Base-by-base conservation (phyloP, 2,329 filamentous ascomycete genomes). In the Claviceps sp. region DNA sequence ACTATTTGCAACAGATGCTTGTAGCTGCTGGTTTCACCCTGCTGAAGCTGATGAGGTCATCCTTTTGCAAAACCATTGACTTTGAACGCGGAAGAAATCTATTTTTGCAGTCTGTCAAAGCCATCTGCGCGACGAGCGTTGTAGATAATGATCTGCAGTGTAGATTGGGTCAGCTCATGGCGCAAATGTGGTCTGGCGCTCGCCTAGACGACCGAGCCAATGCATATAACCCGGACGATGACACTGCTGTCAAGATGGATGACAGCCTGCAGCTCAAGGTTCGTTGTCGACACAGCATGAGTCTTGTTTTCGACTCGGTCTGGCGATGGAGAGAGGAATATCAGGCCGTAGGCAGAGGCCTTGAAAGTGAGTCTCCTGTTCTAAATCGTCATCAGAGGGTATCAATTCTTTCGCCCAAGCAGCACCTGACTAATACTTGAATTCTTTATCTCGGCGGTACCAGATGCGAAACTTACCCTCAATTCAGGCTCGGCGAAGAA, bases 301-400 rank as follows among this genome's bases (percentile, higher is more conserved):
- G 85, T 64, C 76, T 90, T 14, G 82, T 93, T 1, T 91, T 87
- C 61, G 87, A 93, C 67, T 87, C 84, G 13, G 86, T 89, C 49
- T 91, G 87, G 87, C 78, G 87, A 56, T 93, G 87, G 87, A 78
- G 87, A 58, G 84, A 88, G 63, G 85, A 90, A 63, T 89, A 80
- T 60, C 83, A 87, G 65, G 78, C 84, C 48, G 76, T 81, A 64
- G 85, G 82, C 48, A 78, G 83, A 61, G 84, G 74, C 55, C 74
- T 89, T 51, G 85, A 89, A 70, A 77, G 85, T 88, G 75, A 72
- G 79, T 70, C 14, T 3, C 9, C 30, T 11, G 9, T n/a, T 24
- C 22, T 14, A 14, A 11, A 46, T 42, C 16, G 18, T 20, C 20
- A 18, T n/a, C 8, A 11, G 9, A 11, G 30, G 30, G 8, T 34